phyloP scores from a whole-genome alignment of 139 green algal genomes.

The Coelastrella sp. region DNA sequence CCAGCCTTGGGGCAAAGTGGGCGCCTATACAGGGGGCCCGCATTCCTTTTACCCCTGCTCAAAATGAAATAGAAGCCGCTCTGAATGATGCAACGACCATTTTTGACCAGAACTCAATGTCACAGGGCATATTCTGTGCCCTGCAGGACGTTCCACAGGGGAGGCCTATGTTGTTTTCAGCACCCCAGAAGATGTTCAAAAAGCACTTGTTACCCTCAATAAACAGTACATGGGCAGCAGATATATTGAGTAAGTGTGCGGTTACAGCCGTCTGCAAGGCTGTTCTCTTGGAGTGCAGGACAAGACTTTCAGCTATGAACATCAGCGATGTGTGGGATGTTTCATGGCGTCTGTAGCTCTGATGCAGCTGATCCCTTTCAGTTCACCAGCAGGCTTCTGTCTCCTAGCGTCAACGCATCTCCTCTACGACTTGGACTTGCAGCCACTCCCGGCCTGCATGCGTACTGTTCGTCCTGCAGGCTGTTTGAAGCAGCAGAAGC shows the following conservation, averaged over 20 bases:
- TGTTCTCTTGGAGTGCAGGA: not conserved
- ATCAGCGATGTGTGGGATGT: not conserved
- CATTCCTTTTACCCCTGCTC: too few relatives aligned
- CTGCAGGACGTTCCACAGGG: slow-evolving; percentile 76
- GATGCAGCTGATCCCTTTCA: not conserved
- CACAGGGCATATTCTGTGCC: not conserved
- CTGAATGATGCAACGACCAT: not conserved
- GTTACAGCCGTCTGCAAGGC: not conserved
- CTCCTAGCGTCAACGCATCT: not conserved
- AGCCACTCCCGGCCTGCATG: slow-evolving; percentile 40
- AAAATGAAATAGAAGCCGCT: not conserved
- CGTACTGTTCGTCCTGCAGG: slow-evolving; percentile 52
- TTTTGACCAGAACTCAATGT: not conserved
- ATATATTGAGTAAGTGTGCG: slow-evolving; percentile 87
- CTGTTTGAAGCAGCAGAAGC: slow-evolving; percentile 77
- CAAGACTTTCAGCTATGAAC: not conserved
- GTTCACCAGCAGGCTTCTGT: slow-evolving; percentile 1
- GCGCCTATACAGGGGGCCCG: too few relatives aligned
- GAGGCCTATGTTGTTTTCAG: slow-evolving; percentile 82
- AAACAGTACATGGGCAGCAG: slow-evolving; percentile 79
- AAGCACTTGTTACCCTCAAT: slow-evolving; percentile 74
- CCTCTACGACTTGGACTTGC: not conserved
- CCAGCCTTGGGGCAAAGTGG: too few relatives aligned
- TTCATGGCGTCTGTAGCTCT: not conserved
- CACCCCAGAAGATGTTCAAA: slow-evolving; percentile 55